These are phyloP conservation scores for Carallia pectinifolia DNA, from an alignment of 345 rosid species.

Conservation along the genomic window DNA sequence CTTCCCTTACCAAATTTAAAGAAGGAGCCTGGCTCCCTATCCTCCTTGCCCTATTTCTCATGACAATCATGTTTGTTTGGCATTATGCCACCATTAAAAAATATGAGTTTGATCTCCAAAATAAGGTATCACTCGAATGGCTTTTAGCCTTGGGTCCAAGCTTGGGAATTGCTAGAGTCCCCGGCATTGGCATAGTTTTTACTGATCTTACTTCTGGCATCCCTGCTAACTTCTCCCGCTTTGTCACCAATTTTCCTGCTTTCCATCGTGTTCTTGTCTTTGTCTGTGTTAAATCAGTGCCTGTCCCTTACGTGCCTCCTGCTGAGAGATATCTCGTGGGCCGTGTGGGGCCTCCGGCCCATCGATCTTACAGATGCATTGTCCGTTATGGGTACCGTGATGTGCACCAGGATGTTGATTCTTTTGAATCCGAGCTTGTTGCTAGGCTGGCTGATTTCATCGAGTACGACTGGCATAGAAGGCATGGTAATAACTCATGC, in stretches of 20 bases:
- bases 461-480: conserved; percentile 61
- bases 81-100: conserved; percentile 89
- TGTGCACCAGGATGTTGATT: conserved; percentile 88
- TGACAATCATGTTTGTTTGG: conserved; percentile 95
- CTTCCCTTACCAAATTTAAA: conserved; percentile 87
- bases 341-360: conserved; percentile 86
- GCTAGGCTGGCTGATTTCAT: conserved; percentile 71
- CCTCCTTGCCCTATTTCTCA: conserved; percentile 82
- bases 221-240: conserved; percentile 97
- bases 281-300: conserved; percentile 91
- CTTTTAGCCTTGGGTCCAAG: conserved; percentile 91
- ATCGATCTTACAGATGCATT: conserved; percentile 87
- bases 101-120: conserved; percentile 91
- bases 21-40: conserved; percentile 99
- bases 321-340: conserved; percentile 93
- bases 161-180: conserved; percentile 88
- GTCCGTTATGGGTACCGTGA: conserved; percentile 94
- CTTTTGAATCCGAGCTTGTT: conserved; percentile 78
- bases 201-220: conserved; percentile 92
- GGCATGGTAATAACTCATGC: conserved; percentile 2
- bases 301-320: conserved; percentile 82
- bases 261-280: conserved; percentile 89
- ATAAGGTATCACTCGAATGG: conserved; percentile 97
- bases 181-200: conserved; percentile 91
- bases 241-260: conserved; percentile 97